Evolutionary conservation across 768 basidiomycete genomes (phyloP), one percentile per base, ranked within the genome.

Genomic region (Podaxis rugospora): DNA sequence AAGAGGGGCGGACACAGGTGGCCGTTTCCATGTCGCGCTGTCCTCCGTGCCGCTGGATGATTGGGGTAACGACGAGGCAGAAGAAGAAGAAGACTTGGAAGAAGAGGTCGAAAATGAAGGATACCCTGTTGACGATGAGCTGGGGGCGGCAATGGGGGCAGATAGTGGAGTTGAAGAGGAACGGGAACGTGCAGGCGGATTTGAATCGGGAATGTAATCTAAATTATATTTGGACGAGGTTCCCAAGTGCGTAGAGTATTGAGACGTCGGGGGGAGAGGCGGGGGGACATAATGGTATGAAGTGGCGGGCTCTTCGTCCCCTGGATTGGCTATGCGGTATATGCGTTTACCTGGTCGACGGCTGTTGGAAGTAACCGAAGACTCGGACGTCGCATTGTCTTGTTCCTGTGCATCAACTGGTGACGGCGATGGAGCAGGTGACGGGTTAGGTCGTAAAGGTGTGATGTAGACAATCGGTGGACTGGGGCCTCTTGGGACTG

Each of bases 381-480:
- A 63, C 28, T 57, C 65, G n/a, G 64, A 58, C 9, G 62, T 62
- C 28, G 56, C 28, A 32, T 58, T 58, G 25, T 55, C 59, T 6
- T 47, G 59, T 32, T 61, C 59, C 7, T 44, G 37, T 14, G 18
- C 5, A 5, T 61, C 59, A 9, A 49, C 32, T 5, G 59, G 59
- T 3, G 59, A 61, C 9, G 52, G 32, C 2, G 71, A 72, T 14
- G 72, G 70, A 39, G 64, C 58, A 23, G 68, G 71, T 5, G 74
- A 73, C 13, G 70, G 71, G 32, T 73, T 74, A 25, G 44, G 51
- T 28, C 27, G 32, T 6, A 61, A 21, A n/a, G 59, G 59, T 18
- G 54, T 27, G 23, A 61, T 49, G 14, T 65, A 65, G 4, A 78
- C 75, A 53, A 78, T 66, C 14, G 70, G 74, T 18, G 76, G 76